These are phyloP conservation scores for Jatropha curcas DNA, from an alignment of 345 rosid species.

Conservation along the genomic window DNA sequence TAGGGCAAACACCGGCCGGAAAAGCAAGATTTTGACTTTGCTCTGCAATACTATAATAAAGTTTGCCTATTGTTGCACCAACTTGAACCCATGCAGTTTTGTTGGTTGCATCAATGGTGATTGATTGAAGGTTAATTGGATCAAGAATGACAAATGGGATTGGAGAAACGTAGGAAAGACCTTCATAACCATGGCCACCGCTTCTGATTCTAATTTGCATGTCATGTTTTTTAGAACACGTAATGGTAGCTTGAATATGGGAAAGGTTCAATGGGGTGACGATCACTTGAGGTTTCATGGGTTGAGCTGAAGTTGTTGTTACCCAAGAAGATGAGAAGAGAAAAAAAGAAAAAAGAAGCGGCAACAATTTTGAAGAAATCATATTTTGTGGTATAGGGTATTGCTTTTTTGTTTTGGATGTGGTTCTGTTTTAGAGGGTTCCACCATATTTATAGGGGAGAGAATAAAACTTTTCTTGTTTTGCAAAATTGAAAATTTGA, in stretches of 20 bases:
- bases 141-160: constrained; percentile 53
- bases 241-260: constrained; percentile 49
- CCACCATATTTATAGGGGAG: not conserved
- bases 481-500: not conserved
- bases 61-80: constrained; percentile 62
- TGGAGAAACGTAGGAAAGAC: constrained; percentile 45
- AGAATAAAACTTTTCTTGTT: not conserved
- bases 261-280: constrained; percentile 35
- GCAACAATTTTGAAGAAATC: not conserved
- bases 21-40: constrained; percentile 46
- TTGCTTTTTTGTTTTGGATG: not conserved
- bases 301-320: constrained; percentile 8
- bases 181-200: constrained; percentile 73
- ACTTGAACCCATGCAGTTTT: constrained; percentile 55
- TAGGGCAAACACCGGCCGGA: constrained; percentile 61
- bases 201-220: constrained; percentile 54
- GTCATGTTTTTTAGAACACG: constrained; percentile 35
- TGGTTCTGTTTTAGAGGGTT: not conserved
- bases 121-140: constrained; percentile 44
- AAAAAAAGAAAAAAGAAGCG: not conserved
- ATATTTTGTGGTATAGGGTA: too few relatives aligned
- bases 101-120: constrained; percentile 29
- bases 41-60: constrained; percentile 45
- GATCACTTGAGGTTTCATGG: constrained; percentile 31
- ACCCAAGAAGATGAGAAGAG: not conserved